Conservation (phyloP, 805 yeast genomes). For the Candida maris region DNA sequence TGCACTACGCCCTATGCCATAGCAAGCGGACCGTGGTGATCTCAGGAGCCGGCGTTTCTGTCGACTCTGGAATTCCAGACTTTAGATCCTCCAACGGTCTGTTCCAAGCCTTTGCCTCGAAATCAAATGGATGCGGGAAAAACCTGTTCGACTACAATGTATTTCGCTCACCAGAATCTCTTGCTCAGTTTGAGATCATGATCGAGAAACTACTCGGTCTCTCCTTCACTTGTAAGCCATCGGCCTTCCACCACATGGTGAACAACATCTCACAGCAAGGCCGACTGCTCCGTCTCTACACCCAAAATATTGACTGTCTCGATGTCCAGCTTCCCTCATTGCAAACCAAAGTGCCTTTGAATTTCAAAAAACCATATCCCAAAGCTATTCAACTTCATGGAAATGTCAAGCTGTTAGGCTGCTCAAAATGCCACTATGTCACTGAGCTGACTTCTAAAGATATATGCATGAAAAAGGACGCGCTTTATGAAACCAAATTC, state of each 20-base stretch:
- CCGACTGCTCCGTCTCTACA: conserved; percentile 68
- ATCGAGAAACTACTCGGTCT: conserved; percentile 57
- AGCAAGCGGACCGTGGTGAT: conserved; percentile 60
- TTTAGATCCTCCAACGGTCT: conserved; percentile 75
- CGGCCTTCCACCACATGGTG: conserved; percentile 69
- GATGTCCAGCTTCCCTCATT: conserved; percentile 56
- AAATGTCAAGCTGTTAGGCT: conserved; percentile 64
- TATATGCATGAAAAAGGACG: conserved; percentile 31
- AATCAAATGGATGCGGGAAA: conserved; percentile 43
- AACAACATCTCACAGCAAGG: conserved; percentile 57
- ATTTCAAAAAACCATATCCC: conserved; percentile 35
- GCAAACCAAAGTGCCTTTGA: conserved; percentile 48
- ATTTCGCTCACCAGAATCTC: conserved; percentile 58
- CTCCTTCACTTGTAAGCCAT: conserved; percentile 57
- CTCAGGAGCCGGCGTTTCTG: conserved; percentile 90
- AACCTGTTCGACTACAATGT: conserved; percentile 76
- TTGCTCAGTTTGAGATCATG: conserved; percentile 69
- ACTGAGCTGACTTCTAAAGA: conserved; percentile 50
- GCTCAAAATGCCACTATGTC: conserved; percentile 70
- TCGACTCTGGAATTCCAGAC: conserved; percentile 82
- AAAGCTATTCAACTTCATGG: conserved; percentile 83
- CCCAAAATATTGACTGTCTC: conserved; percentile 84
- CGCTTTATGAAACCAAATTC: conserved; percentile 41
- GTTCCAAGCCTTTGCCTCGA: conserved; percentile 49
- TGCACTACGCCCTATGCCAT: conserved; percentile 50